phyloP scores from a whole-genome alignment of 208 protist species.

The Acanthamoeba royreba region DNA sequence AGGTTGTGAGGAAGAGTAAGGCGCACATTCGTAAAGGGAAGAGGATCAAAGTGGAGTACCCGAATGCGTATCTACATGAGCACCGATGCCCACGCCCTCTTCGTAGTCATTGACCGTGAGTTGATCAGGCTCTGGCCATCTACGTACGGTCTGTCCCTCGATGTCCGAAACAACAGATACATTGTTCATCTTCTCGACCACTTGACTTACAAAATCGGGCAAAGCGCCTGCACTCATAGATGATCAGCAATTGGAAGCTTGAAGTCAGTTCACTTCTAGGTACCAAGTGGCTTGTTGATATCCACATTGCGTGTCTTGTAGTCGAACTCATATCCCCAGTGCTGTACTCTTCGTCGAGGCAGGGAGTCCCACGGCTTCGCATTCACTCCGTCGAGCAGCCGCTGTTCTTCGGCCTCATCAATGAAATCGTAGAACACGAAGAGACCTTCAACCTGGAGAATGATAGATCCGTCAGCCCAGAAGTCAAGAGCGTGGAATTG shows the following conservation, averaged over 20 bases:
- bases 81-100: conserved; percentile 5
- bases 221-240: not conserved
- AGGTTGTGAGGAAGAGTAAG: not conserved
- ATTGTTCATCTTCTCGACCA: not conserved
- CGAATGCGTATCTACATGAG: conserved; percentile 5
- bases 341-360: not conserved
- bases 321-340: conserved; percentile 7
- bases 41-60: not conserved
- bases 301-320: conserved; percentile 31
- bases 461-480: not conserved
- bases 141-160: not conserved
- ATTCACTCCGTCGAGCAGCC: not conserved
- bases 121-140: conserved; percentile 7
- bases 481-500: not conserved
- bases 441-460: conserved; percentile 12
- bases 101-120: conserved; percentile 26
- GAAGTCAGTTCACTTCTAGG: not conserved
- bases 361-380: not conserved
- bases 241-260: not conserved
- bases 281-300: not conserved
- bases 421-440: conserved; percentile 8
- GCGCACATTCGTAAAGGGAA: not conserved
- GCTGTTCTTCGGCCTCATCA: not conserved
- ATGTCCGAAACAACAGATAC: not conserved
- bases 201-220: not conserved